A percentile compares a stretch with the other conserved stretches of the same genome.
phyloP scores from a whole-genome alignment of 352 stramenopile genomes.

The Pythium diclinum region DNA sequence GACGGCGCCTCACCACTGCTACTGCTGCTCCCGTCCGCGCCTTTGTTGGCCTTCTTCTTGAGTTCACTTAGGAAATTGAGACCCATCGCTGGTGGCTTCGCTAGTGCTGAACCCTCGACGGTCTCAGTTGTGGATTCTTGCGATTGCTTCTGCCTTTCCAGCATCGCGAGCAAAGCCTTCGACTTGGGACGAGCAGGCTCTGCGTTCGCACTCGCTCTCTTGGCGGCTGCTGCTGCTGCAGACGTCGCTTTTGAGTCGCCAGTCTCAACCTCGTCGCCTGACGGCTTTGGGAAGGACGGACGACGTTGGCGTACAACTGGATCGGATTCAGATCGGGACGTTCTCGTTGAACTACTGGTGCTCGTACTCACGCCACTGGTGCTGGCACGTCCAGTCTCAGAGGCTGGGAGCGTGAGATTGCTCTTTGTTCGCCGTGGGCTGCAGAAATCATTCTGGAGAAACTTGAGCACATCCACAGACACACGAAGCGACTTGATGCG shows the following conservation, averaged over 20 bases:
- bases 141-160: slow-evolving; percentile 11
- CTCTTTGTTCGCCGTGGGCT: slow-evolving; percentile 28
- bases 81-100: background rate
- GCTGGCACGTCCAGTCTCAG: slow-evolving; percentile 8
- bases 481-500: slow-evolving; percentile 59
- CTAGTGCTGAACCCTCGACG: background rate
- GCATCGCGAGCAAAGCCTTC: slow-evolving; percentile 20
- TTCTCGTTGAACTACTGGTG: background rate
- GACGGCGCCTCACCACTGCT: background rate
- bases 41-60: slow-evolving; percentile 6
- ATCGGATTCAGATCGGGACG: background rate
- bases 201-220: background rate
- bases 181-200: slow-evolving; percentile 31
- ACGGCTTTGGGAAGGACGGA: slow-evolving; percentile 13
- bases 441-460: slow-evolving; percentile 76
- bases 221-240: background rate
- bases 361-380: background rate
- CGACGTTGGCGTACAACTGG: background rate
- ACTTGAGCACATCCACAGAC: slow-evolving; percentile 53
- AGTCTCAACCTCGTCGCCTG: background rate
- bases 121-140: background rate
- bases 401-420: slow-evolving; percentile 13
- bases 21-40: background rate
- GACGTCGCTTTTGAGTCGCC: background rate
- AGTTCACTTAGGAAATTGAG: slow-evolving; percentile 23